Evolutionary conservation across 2,329 filamentous ascomycete species (phyloP), one percentile per base, ranked within the genome.

Genomic region (Alternaria consortialis): DNA sequence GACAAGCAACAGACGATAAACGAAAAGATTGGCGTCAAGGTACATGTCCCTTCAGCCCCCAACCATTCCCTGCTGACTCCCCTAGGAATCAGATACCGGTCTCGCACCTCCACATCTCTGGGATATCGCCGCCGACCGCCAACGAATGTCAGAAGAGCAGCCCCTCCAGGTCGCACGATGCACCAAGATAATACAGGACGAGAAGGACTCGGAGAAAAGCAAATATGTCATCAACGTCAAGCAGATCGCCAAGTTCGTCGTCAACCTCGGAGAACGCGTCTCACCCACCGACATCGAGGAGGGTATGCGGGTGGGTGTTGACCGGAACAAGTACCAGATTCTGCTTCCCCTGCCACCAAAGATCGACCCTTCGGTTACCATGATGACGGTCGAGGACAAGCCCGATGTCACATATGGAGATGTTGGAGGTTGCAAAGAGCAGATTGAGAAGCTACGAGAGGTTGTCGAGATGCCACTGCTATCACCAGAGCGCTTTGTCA

Each of bases 211-310:
- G 63, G 92, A 97, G 66, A 99, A 99, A 88, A 97, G 91, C 88
- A 99, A 98, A 89, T 99, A 99, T 84, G 94, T 99, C 75, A 99
- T 99, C 87, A 99, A 99, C 82, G 94, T 99, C 72, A 99, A 99
- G 86, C 95, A 99, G 82, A 99, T 99, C 75, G 95, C 95, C 76
- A 99, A 99, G 83, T 99, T 99, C 75, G 95, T 99, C 52, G 95
- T 99, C 68, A 95, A 97, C 81, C 88, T 99, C 53, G 95, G 95
- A 72, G 95, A 99, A 78, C 91, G 95, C 67, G 95, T 99, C 71
- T 96, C 92, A 76, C 95, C 95, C 51, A 98, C 95, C 70, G 95
- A 99, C 88, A 99, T 99, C 74, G 95, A 99, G 78, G 95, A 99
- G 81, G 95, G 95, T 67, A 99, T 99, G 95, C 90, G 95, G 70